Evolutionary conservation across 2,329 filamentous ascomycete species (phyloP).

Genomic region (Fusarium agapanthi): DNA sequence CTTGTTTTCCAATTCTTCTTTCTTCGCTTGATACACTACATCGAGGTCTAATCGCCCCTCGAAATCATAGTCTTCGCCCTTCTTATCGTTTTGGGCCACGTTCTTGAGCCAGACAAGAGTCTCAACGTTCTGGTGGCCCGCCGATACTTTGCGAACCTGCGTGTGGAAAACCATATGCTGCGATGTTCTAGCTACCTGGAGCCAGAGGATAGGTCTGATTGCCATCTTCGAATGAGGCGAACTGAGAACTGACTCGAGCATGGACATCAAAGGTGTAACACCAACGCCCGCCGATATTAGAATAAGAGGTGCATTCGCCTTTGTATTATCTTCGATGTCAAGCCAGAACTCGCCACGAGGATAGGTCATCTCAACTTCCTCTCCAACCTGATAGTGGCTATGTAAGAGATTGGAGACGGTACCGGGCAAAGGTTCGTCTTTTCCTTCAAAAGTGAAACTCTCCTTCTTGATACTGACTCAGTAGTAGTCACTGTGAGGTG

Average conservation of each 20-base stretch:
- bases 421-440: background rate
- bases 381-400: background rate
- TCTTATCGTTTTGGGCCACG: background rate
- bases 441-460: background rate
- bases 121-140: background rate
- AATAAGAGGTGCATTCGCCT: background rate
- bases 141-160: background rate
- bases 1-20: background rate
- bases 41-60: background rate
- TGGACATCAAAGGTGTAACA: background rate
- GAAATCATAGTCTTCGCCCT: background rate
- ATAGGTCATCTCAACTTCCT: background rate
- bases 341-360: constrained; percentile 8
- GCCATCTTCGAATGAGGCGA: background rate
- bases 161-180: background rate
- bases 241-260: background rate
- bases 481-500: constrained; percentile 65
- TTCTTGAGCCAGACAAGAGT: background rate
- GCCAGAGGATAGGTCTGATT: background rate
- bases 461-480: constrained; percentile 70
- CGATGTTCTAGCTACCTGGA: background rate
- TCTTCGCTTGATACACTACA: background rate
- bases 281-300: background rate
- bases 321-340: background rate
- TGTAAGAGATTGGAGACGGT: constrained; percentile 7